Conservation (phyloP, 164 flowering plant genomes). For the Liriodendron chinense region DNA sequence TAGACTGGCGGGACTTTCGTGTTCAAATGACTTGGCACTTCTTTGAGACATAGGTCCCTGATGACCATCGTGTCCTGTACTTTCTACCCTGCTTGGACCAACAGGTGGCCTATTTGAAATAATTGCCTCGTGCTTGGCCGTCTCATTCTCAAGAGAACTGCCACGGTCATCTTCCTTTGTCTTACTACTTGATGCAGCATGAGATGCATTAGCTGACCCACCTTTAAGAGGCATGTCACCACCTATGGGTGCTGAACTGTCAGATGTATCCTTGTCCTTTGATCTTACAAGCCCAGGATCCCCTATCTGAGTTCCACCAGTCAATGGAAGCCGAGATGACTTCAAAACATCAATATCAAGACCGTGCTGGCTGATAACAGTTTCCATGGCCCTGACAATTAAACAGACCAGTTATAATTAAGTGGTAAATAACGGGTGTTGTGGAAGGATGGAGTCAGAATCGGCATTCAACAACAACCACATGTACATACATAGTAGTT, state of each 20-base stretch:
- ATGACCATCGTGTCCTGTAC: constrained; percentile 46
- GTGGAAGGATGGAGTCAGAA: not conserved
- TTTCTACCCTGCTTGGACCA: constrained; percentile 41
- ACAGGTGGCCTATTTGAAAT: constrained; percentile 51
- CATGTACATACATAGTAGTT: not conserved
- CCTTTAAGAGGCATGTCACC: constrained; percentile 17
- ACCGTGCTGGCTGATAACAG: constrained; percentile 84
- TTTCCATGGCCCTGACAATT: constrained; percentile 89
- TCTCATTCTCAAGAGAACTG: constrained; percentile 39
- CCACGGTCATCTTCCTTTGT: constrained; percentile 24
- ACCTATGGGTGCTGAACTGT: constrained; percentile 8
- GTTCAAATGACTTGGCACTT: constrained; percentile 59
- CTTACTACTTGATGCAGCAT: constrained; percentile 23
- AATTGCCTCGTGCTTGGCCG: constrained; percentile 40
- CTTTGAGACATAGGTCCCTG: constrained; percentile 62
- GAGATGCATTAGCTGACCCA: constrained; percentile 20
- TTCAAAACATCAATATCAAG: constrained; percentile 87
- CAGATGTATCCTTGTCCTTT: constrained; percentile 20
- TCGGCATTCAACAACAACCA: not conserved
- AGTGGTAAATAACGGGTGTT: not conserved
- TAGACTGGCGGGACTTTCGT: constrained; percentile 74
- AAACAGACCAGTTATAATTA: not conserved
- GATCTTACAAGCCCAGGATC: constrained; percentile 40
- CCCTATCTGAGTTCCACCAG: constrained; percentile 56
- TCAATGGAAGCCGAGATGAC: constrained; percentile 64